phyloP scores from a whole-genome alignment of 441 rosid genomes.

The Manihot esculenta region DNA sequence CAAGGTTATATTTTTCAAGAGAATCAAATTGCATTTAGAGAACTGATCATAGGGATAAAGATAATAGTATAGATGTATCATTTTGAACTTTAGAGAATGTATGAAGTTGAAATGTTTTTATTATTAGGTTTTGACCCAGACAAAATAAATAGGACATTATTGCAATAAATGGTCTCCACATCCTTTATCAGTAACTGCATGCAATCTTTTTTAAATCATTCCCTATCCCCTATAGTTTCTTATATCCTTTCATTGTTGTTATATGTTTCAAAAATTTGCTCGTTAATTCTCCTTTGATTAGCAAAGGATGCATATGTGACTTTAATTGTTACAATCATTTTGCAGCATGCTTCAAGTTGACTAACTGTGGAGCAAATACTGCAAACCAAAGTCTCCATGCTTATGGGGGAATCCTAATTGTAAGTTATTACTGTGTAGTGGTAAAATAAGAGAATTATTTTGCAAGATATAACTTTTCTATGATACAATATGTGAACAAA shows the following conservation, averaged over 20 bases:
- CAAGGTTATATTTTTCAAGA: not conserved
- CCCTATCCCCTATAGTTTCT: not conserved
- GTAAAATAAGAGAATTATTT: not conserved
- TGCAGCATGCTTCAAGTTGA: constrained; percentile 83
- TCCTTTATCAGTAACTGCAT: not conserved
- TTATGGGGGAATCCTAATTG: constrained; percentile 83
- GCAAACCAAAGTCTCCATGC: constrained; percentile 82
- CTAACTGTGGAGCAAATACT: constrained; percentile 63
- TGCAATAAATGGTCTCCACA: not conserved
- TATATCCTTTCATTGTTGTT: not conserved
- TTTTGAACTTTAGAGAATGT: not conserved
- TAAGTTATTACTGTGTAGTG: constrained; percentile 40
- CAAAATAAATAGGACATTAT: not conserved
- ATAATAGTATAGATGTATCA: not conserved
- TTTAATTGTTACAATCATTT: constrained; percentile 21
- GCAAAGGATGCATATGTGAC: constrained; percentile 11
- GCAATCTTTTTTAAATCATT: not conserved
- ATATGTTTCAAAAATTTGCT: not conserved
- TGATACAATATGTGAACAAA: not conserved
- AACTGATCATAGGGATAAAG: not conserved
- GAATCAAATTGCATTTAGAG: not conserved
- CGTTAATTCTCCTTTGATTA: constrained; percentile 4
- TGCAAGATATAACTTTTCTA: not conserved
- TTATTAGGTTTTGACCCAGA: not conserved
- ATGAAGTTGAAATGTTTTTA: not conserved